Evolutionary conservation across 441 rosid genomes (phyloP).

Genomic region (Macaranga tanarius): DNA sequence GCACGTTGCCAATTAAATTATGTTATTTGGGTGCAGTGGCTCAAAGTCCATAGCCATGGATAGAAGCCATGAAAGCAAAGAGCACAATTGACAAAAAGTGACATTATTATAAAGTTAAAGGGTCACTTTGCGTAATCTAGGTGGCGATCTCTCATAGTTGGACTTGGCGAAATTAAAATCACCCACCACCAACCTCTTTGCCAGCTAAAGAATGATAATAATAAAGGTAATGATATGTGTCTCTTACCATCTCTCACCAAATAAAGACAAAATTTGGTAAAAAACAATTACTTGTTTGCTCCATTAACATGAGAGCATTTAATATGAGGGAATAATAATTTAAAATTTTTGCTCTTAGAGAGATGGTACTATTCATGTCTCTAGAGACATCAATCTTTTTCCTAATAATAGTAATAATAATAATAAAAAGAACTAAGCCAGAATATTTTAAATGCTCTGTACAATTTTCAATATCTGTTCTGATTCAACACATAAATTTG

Average conservation of each 20-base stretch:
- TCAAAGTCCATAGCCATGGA: neutral
- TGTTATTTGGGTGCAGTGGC: slow-evolving; percentile 10
- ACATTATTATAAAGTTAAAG: neutral
- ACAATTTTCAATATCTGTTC: neutral
- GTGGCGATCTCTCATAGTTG: slow-evolving; percentile 5
- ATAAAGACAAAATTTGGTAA: too few species aligned
- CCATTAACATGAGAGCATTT: too few species aligned
- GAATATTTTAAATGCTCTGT: neutral
- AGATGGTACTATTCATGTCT: too few species aligned
- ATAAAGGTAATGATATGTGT: too few species aligned
- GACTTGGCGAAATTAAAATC: neutral
- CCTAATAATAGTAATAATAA: too few species aligned
- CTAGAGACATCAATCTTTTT: too few species aligned
- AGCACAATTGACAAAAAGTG: slow-evolving; percentile 6
- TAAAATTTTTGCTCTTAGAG: too few species aligned
- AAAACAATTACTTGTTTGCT: too few species aligned
- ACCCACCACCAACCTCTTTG: slow-evolving; percentile 8
- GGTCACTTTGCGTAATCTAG: neutral
- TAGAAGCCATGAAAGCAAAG: neutral
- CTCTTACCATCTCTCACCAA: too few species aligned
- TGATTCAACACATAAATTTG: slow-evolving; percentile 24
- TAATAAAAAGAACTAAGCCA: neutral
- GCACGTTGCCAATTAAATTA: slow-evolving; percentile 12
- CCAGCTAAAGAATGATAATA: slow-evolving; percentile 7
- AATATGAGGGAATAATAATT: too few species aligned